These are phyloP conservation scores for Verticillium alfalfae DNA, from an alignment of 2,329 filamentous ascomycete genomes.

Conservation along the genomic window DNA sequence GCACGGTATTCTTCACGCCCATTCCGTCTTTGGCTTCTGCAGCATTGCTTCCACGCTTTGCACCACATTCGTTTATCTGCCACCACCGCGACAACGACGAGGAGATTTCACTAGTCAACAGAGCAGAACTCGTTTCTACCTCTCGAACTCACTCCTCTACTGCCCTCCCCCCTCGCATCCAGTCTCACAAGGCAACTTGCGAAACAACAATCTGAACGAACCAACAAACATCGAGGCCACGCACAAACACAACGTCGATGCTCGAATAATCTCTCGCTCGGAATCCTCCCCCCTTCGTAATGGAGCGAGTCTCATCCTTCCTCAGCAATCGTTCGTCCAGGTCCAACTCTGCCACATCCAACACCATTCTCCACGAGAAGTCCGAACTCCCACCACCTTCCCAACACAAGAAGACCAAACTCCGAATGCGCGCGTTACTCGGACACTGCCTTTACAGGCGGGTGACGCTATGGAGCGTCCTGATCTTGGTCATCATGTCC, in stretches of 20 bases:
- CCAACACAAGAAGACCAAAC: slow-evolving; percentile 23
- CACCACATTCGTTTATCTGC: not conserved
- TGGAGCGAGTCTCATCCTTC: slow-evolving; percentile 13
- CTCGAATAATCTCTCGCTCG: not conserved
- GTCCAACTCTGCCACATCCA: slow-evolving; percentile 7
- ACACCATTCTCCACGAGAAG: not conserved
- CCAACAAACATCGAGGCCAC: not conserved
- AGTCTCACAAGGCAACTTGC: not conserved
- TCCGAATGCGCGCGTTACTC: slow-evolving; percentile 39
- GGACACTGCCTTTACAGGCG: slow-evolving; percentile 47
- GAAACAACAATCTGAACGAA: not conserved
- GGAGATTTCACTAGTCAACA: not conserved
- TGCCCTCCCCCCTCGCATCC: not conserved
- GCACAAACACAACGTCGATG: not conserved
- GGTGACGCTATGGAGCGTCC: slow-evolving; percentile 44
- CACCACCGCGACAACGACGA: not conserved
- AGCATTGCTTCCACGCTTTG: not conserved
- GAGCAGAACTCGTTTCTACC: no score
- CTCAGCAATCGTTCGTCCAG: slow-evolving; percentile 12
- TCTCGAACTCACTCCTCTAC: not conserved
- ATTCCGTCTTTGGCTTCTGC: not conserved
- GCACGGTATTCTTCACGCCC: not conserved
- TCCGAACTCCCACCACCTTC: not conserved
- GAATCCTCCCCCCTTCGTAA: not conserved
- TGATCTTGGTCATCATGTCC: slow-evolving; percentile 32